Evolutionary conservation across 176 grass and related monocot species (phyloP), one percentile per base, ranked within the genome.

Genomic region (Oropetium thomaeum): DNA sequence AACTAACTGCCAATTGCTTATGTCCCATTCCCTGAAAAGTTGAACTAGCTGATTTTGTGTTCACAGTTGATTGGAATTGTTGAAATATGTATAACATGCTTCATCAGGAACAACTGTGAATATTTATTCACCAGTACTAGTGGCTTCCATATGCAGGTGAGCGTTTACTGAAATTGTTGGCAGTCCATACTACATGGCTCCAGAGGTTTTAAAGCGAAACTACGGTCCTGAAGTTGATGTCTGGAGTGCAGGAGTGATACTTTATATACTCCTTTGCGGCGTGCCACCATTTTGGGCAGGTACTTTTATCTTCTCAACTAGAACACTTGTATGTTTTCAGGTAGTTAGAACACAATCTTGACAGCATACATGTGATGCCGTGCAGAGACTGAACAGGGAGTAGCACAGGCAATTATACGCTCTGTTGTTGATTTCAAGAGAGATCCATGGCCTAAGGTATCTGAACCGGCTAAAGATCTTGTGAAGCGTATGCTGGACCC

Each of bases 161-260:
- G 52, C 77, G 72, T 92, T 98, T 79, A 65, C 76, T 13, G 95
- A 98, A 91, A 98, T 98, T 41, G 95, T 98, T n/a, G 95, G 95
- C 23, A 98, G 95, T 44, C 95, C 95, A 30, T 98, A 98, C 83
- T 98, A 98, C 84, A 98, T 98, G 95, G 95, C 95, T 44, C 95
- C 95, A 38, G 95, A 98, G 84, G 95, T 98, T 70, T 67, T 98
- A 42, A 98, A 86, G 85, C 82, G 91, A 79, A 86, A 92, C 79
- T 98, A 98, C 60, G 95, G 95, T 6, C 95, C 95, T 28, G 95
- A 98, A 87, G 67, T 94, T 26, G 95, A 98, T 84, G 89, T 98
- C 51, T 98, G 95, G 95, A 98, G 95, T 83, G 95, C 95, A 57
- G 95, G 95, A 69, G 95, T 98, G 62, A 98, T 98, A 62, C 84